These are phyloP conservation scores for Xylaria telfairii DNA, from an alignment of 495 filamentous ascomycete species.

Conservation along the genomic window DNA sequence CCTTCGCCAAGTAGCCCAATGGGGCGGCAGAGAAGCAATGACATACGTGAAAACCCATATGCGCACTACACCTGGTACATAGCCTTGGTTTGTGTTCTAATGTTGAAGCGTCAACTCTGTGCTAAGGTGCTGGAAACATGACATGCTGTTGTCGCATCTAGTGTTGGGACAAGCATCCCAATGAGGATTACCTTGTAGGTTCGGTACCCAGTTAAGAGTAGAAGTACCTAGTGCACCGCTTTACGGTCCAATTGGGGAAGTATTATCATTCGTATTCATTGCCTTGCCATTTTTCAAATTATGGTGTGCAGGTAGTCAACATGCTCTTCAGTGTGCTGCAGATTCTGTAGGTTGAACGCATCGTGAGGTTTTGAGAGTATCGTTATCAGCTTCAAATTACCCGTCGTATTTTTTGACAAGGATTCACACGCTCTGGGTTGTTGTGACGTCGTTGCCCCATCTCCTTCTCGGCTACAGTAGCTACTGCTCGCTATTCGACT, in stretches of 20 bases:
- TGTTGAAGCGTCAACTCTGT: not conserved
- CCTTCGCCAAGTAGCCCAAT: not conserved
- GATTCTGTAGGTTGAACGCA: not conserved
- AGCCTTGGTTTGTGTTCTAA: not conserved
- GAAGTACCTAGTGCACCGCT: not conserved
- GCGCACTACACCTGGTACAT: not conserved
- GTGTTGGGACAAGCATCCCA: not conserved
- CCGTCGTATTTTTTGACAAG: not conserved
- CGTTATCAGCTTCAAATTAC: conserved; percentile 3
- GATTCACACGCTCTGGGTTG: conserved; percentile 6
- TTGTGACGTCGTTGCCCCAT: conserved; percentile 21
- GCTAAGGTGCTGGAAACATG: not conserved
- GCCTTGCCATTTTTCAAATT: not conserved
- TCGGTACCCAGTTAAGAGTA: not conserved
- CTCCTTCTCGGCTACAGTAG: not conserved
- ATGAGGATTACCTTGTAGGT: too few species aligned
- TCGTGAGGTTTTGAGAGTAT: conserved; percentile 3
- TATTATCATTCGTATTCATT: not conserved
- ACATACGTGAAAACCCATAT: not conserved
- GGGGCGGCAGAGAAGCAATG: not conserved
- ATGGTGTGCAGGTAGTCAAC: not conserved
- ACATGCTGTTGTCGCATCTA: not conserved
- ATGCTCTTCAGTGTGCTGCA: not conserved
- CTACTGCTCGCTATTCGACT: not conserved
- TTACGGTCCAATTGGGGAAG: not conserved